phyloP scores from a whole-genome alignment of 768 basidiomycete genomes.

The Terana coerulea region DNA sequence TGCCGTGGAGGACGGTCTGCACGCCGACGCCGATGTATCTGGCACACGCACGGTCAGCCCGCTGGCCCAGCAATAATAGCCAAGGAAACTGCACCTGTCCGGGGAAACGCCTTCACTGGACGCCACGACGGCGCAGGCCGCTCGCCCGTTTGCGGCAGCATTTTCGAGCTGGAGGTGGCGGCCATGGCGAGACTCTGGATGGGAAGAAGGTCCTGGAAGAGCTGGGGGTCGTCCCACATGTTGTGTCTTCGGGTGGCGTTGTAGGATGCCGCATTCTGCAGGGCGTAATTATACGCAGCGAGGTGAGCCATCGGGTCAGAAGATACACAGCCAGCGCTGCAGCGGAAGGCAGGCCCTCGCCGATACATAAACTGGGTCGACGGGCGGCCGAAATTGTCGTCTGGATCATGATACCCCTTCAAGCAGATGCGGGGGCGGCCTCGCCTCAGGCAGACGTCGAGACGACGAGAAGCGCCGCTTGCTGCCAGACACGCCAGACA shows the following conservation, averaged over 20 bases:
- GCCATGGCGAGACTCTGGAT: constrained; percentile 7
- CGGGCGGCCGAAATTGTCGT: background rate
- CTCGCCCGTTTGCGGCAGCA: constrained; percentile 5
- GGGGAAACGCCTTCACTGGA: constrained; percentile 14
- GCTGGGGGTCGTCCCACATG: constrained; percentile 9
- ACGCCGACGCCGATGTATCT: constrained; percentile 48
- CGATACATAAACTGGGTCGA: constrained; percentile 8
- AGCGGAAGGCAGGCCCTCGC: too few species aligned
- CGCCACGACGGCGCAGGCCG: constrained; percentile 8
- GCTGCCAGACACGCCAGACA: background rate
- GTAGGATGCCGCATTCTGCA: background rate
- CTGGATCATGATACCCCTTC: constrained; percentile 14
- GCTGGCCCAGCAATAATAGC: background rate
- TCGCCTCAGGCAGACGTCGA: constrained; percentile 3
- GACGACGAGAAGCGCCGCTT: background rate
- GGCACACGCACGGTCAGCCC: constrained; percentile 6
- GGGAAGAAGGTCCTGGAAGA: constrained; percentile 4
- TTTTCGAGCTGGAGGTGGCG: background rate
- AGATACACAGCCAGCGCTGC: too few species aligned
- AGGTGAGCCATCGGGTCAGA: constrained; percentile 1
- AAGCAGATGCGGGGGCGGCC: constrained; percentile 8
- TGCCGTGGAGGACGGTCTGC: constrained; percentile 39
- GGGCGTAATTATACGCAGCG: background rate
- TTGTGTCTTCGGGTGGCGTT: background rate
- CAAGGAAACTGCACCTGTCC: constrained; percentile 19